Evolutionary conservation across 768 basidiomycete species (phyloP), one percentile per base, ranked within the genome.

Genomic region (Boletus barrowsii): DNA sequence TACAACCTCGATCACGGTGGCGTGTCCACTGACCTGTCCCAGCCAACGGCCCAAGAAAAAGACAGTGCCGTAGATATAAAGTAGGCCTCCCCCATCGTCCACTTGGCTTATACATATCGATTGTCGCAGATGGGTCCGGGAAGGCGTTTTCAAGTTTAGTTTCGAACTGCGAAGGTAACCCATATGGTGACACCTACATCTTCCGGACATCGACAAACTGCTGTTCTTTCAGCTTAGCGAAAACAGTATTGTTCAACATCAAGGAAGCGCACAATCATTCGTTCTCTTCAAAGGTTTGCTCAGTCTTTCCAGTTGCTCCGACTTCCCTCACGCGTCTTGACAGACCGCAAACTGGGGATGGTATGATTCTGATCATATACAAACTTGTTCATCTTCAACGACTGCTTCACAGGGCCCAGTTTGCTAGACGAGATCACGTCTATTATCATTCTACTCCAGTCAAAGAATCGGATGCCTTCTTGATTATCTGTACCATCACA

Each of bases 281-380:
- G 0, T 93, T 93, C 57, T 88, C 87, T 11, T 83, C 79, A 67
- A 86, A 88, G 69, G 80, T 75, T 57, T 60, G 76, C 69, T 30
- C 5, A 15, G 14, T 42, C 15, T 32, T 8, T 30, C 29, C 6
- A 14, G 35, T 43, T 11, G 17, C 29, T 18, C 33, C 43, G 6
- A 26, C 48, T 13, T 45, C 18, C 39, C 60, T 72, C 48, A 65
- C 29, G 14, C 18, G 32, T 33, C 22, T 15, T 45, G 11, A 45
- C 54, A 88, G 86, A 87, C 90, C 13, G 87, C 87, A 29, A 93
- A 92, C 62, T 92, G 90, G 91, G 90, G 89, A 69, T 93, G 91
- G 89, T 87, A 79, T 47, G 62, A 13, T 46, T 30, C 20, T 35
- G 45, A 55, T 41, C 47, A 50, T 36, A 53, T 26, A 32, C 32